Base-by-base conservation (phyloP, 2,329 filamentous ascomycete genomes). In the Cladosporium sp. region DNA sequence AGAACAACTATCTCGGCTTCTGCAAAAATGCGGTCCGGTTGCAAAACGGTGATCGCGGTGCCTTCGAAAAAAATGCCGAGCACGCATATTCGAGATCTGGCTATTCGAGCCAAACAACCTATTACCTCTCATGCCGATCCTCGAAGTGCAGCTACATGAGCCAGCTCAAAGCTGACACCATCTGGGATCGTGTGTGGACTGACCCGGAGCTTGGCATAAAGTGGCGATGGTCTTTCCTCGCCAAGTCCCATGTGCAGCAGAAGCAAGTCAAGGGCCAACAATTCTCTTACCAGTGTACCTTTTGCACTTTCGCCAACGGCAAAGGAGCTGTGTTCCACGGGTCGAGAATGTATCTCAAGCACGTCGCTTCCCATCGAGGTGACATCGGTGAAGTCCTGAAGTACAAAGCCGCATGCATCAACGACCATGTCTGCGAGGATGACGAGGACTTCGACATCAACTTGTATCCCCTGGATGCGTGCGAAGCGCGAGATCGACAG, bases 381-480 rank as follows among this genome's bases (percentile, higher is more conserved):
- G 69, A 73, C 10, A 65, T 79, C 8, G 72, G 72, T 6, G 72
- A 78, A 21, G 77, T 79, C 43, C 71, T 81, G 65, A 66, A 78
- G 60, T 76, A 79, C 63, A 73, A 77, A 59, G 79, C 80, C n/a
- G 76, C 76, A n/a, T 81, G 79, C 69, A 76, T 83, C 43, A 70
- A 78, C 25, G 80, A 79, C 28, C 70, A 77, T 43, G 66, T 79
- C 25, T 80, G 80, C 10, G 68, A 67, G 0, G 71, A 75, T 18
- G 69, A 72, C 14, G 81, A 83, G 68, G 77, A 79, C 36, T 83
- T 82, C 71, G 82, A 84, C 71, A 76, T 84, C 56, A 83, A 83
- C 69, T 75, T 83, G 49, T 76, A 74, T 58, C 77, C 78, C n/a
- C 57, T 70, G 23, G 61, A 64, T 2, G 23, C 30, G 6, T 54